phyloP scores from a whole-genome alignment of 148 eudicot species.

The Talinum fruticosum region DNA sequence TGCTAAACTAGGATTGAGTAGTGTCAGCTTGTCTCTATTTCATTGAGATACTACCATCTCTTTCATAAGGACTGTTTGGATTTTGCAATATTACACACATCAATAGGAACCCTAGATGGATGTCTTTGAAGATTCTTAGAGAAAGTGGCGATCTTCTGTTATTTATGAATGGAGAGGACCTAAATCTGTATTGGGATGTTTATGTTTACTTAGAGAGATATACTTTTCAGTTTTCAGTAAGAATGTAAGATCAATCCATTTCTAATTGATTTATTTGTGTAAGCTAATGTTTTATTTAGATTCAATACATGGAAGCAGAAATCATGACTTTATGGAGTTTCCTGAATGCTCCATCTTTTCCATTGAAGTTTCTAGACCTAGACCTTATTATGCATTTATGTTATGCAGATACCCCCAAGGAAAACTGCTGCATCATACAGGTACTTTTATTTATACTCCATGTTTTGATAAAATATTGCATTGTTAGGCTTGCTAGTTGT shows the following conservation, averaged over 20 bases:
- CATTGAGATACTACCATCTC: background rate
- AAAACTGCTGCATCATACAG: constrained; percentile 96
- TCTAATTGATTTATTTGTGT: background rate
- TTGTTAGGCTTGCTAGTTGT: background rate
- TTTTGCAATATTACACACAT: background rate
- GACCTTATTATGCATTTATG: constrained; percentile 14
- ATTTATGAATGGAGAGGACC: background rate
- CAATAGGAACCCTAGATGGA: background rate
- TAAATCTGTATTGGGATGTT: background rate
- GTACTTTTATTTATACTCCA: constrained; percentile 23
- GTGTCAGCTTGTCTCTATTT: background rate
- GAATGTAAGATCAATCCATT: background rate
- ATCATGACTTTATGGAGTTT: background rate
- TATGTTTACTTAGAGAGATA: background rate
- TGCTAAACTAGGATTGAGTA: background rate
- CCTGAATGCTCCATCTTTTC: background rate
- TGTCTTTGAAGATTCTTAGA: background rate
- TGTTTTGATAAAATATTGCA: background rate
- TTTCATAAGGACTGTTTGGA: background rate
- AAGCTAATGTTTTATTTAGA: background rate
- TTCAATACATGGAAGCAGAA: background rate
- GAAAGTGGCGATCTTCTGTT: background rate
- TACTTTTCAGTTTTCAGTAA: background rate
- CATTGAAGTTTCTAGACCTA: background rate
- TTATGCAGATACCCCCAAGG: constrained; percentile 94